Base-by-base conservation (phyloP, 306 rosid genomes). In the Cyclanthera cordifolia region DNA sequence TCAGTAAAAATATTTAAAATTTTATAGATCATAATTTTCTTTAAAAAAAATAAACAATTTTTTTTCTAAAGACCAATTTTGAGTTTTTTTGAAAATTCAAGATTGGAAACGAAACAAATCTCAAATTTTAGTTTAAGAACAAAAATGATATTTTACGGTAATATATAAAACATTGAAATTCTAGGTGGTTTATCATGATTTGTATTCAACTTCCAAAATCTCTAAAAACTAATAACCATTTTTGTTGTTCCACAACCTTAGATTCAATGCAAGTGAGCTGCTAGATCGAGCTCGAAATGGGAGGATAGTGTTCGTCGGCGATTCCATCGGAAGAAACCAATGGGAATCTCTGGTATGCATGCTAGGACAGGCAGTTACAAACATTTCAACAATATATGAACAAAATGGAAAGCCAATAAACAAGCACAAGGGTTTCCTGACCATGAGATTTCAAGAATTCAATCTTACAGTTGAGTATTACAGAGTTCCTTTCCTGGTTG, bases 311-410 rank as follows among this genome's bases (percentile, higher is more conserved):
- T 90, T 93, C 39, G 97, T 88, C 2, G 99, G 97, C 2, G 99
- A 93, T 74, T 93, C 96, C 0, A 86, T 90, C 0, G 95, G 95
- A 0, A 86, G 99, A 78, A 94, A 94, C 79, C 97, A 94, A 41
- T 94, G 97, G 99, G 95, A 94, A 61, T 94, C 97, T 0, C 72
- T 88, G 51, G 76, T 88, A 2, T 94, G 97, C 88, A 83, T 94
- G 97, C 83, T 90, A 27, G 66, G 88, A 24, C 61, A 77, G 64
- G 96, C 77, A 54, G 84, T 83, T 32, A 69, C 95, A 2, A 90
- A 86, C 73, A 11, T 76, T 43, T 88, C 97, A 1, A 68, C 78
- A 17, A 94, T 94, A 74, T 78, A 83, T 69, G 97, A 94, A 82
- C 96, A 82, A 11, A 55, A 83, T 53, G 95, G 95, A 24, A 86